A percentile compares a stretch with the other conserved stretches of the same genome.
phyloP scores from a whole-genome alignment of 2,329 filamentous ascomycete species.

The Cryphonectria nitschkei region DNA sequence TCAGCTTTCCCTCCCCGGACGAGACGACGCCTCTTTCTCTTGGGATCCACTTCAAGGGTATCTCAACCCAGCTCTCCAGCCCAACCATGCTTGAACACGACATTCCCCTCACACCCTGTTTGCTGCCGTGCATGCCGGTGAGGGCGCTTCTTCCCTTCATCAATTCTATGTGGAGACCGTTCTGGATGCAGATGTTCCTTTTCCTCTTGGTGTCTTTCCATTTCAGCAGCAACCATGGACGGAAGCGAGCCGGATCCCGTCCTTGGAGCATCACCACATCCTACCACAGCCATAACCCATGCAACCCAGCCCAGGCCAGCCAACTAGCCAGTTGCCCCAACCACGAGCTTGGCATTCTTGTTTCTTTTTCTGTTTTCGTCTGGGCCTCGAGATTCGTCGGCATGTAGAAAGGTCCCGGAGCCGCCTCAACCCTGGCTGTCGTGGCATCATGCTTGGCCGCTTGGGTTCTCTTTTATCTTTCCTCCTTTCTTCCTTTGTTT shows the following conservation, averaged over 20 bases:
- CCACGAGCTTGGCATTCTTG: background rate
- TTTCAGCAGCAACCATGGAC: background rate
- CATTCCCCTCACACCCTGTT: background rate
- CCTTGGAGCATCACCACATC: background rate
- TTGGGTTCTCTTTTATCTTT: background rate
- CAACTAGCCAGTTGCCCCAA: background rate
- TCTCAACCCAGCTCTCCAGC: background rate
- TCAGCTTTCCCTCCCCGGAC: background rate
- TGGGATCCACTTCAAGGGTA: constrained; percentile 9
- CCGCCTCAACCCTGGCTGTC: background rate
- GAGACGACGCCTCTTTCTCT: background rate
- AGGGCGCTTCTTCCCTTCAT: background rate
- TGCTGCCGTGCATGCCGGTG: constrained; percentile 12
- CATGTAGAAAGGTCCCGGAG: background rate
- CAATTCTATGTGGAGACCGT: background rate
- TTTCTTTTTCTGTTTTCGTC: background rate
- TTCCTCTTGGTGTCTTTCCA: background rate
- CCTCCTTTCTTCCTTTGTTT: background rate
- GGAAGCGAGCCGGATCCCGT: background rate
- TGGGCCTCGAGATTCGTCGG: background rate
- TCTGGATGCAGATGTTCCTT: background rate
- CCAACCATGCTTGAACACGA: constrained; percentile 23
- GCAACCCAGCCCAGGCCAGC: background rate
- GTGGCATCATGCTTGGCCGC: background rate
- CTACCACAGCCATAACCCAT: background rate